Evolutionary conservation across 805 yeast genomes (phyloP).

Genomic region (Candida bentonensis): DNA sequence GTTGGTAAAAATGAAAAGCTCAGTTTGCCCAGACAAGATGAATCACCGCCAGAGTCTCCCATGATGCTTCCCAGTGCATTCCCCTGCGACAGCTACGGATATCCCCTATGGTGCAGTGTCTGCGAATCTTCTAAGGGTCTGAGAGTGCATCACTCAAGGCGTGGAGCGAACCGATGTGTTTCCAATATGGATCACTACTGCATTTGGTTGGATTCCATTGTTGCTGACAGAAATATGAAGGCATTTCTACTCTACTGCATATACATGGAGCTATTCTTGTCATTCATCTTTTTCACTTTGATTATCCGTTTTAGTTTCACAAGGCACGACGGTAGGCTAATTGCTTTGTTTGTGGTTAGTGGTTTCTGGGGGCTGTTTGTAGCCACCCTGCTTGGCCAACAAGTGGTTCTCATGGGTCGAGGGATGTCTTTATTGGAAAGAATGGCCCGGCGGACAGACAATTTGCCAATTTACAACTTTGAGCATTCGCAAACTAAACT

Average conservation of each 20-base stretch:
- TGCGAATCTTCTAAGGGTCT: slow-evolving; percentile 50
- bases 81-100: slow-evolving; percentile 53
- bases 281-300: slow-evolving; percentile 26
- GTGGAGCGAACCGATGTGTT: slow-evolving; percentile 38
- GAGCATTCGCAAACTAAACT: slow-evolving; percentile 28
- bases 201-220: slow-evolving; percentile 50
- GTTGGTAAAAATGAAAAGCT: slow-evolving; percentile 24
- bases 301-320: slow-evolving; percentile 18
- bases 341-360: slow-evolving; percentile 29
- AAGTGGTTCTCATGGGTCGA: slow-evolving; percentile 23
- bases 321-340: slow-evolving; percentile 30
- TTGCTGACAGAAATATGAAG: slow-evolving; percentile 50
- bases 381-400: slow-evolving; percentile 29
- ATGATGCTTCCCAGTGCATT: slow-evolving; percentile 42
- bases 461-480: slow-evolving; percentile 18
- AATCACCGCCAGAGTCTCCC: too few relatives aligned
- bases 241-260: slow-evolving; percentile 38
- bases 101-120: slow-evolving; percentile 55
- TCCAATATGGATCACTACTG: slow-evolving; percentile 72
- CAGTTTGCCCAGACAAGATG: too few relatives aligned
- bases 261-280: slow-evolving; percentile 25
- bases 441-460: slow-evolving; percentile 21
- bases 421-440: slow-evolving; percentile 38
- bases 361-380: slow-evolving; percentile 25
- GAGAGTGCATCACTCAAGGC: slow-evolving; percentile 58